Base-by-base conservation (phyloP, 2,329 filamentous ascomycete genomes). In the Fusarium lyarnte region DNA sequence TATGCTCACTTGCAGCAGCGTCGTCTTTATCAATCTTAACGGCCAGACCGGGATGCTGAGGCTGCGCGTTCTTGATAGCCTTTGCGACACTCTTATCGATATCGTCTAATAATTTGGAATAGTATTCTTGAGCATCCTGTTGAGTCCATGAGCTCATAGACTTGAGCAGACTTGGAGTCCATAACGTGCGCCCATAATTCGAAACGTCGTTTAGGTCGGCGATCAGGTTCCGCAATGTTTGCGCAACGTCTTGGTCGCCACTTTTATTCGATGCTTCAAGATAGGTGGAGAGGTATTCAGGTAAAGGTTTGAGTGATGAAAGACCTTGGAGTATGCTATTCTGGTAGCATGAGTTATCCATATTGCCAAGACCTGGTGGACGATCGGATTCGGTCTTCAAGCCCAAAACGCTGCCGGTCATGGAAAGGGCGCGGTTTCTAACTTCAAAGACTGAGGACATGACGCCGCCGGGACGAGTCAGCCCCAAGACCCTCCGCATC, bases 121-220 rank as follows among this genome's bases (percentile, higher is more conserved):
- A 98, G 81, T 98, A 99, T 81, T 99, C 96, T 79, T 98, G 96
- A 9, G 96, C 96, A 82, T 99, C 96, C 82, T 99, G 96, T 79
- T 98, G 96, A 75, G 97, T 93, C 89, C 93, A 97, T 35, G 93
- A 97, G 81, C 92, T 95, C 92, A 98, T 97, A 14, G 91, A 95
- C 82, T 97, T 97, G 49, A 98, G 84, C 60, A 92, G 89, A 2
- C 88, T 84, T 0, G 94, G 93, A 11, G 94, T 94, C 94, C 94
- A 97, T 19, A 98, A 85, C 25, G 91, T 92, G 76, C 87, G 88
- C 12, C 94, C 94, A 69, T 93, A 91, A 76, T 94, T 93, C 13
- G 86, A 83, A 1, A 88, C 83, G 77, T 92, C 87, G 76, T 92
- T 93, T 41, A 98, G 84, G 62, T 90, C 89, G n/a, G 83, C 83